Evolutionary conservation across 306 rosid genomes (phyloP), one percentile per base, ranked within the genome.

Genomic region (Lupinus albus): DNA sequence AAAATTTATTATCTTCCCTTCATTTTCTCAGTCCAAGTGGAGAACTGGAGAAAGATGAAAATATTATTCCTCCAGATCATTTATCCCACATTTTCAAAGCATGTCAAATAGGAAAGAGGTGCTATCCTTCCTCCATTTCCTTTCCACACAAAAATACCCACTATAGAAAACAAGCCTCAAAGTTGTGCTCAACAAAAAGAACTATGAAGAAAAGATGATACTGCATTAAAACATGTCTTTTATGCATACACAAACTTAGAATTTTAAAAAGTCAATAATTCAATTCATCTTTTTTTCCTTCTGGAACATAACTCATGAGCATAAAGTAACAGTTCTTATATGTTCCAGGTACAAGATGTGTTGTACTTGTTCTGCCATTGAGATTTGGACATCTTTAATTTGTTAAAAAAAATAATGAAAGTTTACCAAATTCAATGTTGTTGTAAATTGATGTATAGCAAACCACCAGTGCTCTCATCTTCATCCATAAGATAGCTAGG

Each of bases 401-500:
- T 25, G 12, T 41, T 64, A 13, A 38, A 2, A 30, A 21, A 11
- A 13, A 50, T 33, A 50, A 16, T 67, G 28, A 67, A 41, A 11
- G 51, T 16, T 38, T 12, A 52, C 14, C 36, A 39, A 5, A 11
- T 17, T 7, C 21, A 50, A 7, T 16, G 51, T 18, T 17, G 38
- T 35, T 84, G 47, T 11, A 42, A 11, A 42, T 87, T 87, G 53
- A 84, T 86, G 79, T 84, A 87, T 73, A 89, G 83, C 70, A 87
- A 71, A 64, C 84, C 84, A 60, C 84, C 87, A 0, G 78, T 82
- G 35, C 83, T 84, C 67, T 78, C 78, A 76, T 87, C 93, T 83
- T 87, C 89, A 41, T 84, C 86, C 13, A 10, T 42, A 14, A 42
- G 47, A 11, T 11, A 42, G 47, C 64, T 78, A 82, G 4, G 89